A percentile compares a stretch with the other conserved stretches of the same genome.
These are phyloP conservation scores for Bruguiera sexangula DNA, from an alignment of 345 rosid species.

Conservation along the genomic window DNA sequence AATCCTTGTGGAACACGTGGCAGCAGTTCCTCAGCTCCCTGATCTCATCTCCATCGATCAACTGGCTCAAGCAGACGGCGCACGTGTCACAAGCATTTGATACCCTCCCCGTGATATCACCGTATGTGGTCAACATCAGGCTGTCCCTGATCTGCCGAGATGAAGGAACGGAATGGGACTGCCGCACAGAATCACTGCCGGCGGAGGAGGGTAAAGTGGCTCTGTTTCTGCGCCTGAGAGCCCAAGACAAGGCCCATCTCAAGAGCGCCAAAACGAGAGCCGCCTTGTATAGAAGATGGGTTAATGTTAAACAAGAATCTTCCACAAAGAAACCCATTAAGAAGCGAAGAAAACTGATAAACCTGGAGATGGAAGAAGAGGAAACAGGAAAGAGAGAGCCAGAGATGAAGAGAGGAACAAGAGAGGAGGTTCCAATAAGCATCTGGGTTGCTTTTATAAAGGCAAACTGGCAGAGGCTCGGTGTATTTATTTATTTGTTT, in stretches of 20 bases:
- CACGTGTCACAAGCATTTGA: constrained; percentile 50
- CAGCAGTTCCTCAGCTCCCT: constrained; percentile 78
- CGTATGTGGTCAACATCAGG: constrained; percentile 56
- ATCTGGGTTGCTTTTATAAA: constrained; percentile 19
- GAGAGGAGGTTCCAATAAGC: constrained; percentile 16
- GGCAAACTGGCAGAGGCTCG: constrained; percentile 1
- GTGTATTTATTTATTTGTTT: background rate
- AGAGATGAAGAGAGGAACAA: constrained; percentile 8
- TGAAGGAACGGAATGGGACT: constrained; percentile 21
- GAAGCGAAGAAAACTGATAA: background rate
- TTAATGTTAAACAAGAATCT: constrained; percentile 49
- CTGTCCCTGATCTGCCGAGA: constrained; percentile 48
- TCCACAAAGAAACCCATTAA: constrained; percentile 64
- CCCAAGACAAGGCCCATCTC: constrained; percentile 71
- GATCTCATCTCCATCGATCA: constrained; percentile 56
- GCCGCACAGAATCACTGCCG: constrained; percentile 13
- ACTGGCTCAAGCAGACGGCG: constrained; percentile 69
- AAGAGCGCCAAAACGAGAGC: constrained; percentile 62
- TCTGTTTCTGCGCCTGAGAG: constrained; percentile 45
- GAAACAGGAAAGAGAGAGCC: background rate
- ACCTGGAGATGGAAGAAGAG: too few relatives aligned
- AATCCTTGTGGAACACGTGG: constrained; percentile 87
- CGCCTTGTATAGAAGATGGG: constrained; percentile 67
- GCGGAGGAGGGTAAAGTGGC: constrained; percentile 1
- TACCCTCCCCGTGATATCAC: constrained; percentile 44